Base-by-base conservation (phyloP, 352 stramenopile genomes). In the Blastocystis sp. region DNA sequence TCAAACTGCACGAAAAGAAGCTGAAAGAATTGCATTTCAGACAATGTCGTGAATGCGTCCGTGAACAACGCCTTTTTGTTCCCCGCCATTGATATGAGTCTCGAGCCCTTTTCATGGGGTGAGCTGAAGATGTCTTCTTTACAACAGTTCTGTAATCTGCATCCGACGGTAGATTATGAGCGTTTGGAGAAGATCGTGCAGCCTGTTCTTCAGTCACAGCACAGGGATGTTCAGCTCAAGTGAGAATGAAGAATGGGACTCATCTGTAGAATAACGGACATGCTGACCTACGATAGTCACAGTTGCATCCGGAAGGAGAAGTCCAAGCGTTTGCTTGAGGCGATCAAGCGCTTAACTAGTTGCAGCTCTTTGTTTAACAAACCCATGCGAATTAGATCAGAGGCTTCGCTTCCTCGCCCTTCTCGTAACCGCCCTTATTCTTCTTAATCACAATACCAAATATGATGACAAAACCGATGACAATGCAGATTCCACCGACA, bases 391-490 rank as follows among this genome's bases (percentile, higher is more conserved):
- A n/a, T 17, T 61, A 84, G 28, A 84, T 45, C 7, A 84, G 56
- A 84, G 74, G 74, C 41, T 84, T 69, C 23, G 4, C 40, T 59
- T 84, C 74, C 21, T 84, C 74, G 2, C 40, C 60, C 38, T 66
- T 84, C 38, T 84, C 74, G n/a, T 67, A 19, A 53, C 53, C 69
- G 0, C 14, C 5, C 48, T 56, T 56, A 19, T 84, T 84, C 74
- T 84, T 84, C 4, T 84, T 84, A 17, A 28, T 34, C 41, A 84
- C 74, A 84, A 84, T 67, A 23, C 9, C 40, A 34, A 56, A 67
- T 4, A 84, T 67, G 60, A 84, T 84, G 34, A 62, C n/a, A 28
- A 84, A 70, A 52, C 74, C 74, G 48, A 84, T 84, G 11, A 84
- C 1, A 59, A 84, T 84, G 45, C 34, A 38, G 28, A 84, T 23